phyloP scores from a whole-genome alignment of 2,329 filamentous ascomycete genomes.

The Monilinia polystroma region DNA sequence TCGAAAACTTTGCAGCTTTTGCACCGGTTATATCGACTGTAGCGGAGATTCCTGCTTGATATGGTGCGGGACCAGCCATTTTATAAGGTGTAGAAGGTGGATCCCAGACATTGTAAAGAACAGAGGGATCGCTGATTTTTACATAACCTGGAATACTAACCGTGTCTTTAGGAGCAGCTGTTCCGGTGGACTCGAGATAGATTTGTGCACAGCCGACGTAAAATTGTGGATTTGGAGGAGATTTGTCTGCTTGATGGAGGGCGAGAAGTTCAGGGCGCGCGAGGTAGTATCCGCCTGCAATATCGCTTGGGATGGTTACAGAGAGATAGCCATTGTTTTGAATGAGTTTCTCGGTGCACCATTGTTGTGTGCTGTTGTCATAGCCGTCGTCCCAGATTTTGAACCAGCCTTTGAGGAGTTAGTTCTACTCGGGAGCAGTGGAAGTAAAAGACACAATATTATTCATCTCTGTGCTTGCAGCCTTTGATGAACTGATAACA shows the following conservation, averaged over 20 bases:
- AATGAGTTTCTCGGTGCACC: slow-evolving; percentile 71
- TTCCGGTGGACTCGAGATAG: slow-evolving; percentile 54
- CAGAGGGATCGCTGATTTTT: slow-evolving; percentile 50
- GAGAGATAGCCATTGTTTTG: slow-evolving; percentile 62
- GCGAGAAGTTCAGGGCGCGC: slow-evolving; percentile 68
- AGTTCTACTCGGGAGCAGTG: background rate
- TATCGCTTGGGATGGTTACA: slow-evolving; percentile 58
- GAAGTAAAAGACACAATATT: background rate
- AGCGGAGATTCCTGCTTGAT: slow-evolving; percentile 26
- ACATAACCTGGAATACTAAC: slow-evolving; percentile 69
- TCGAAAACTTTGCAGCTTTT: slow-evolving; percentile 13
- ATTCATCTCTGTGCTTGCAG: background rate
- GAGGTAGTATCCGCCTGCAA: slow-evolving; percentile 68
- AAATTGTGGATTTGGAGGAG: slow-evolving; percentile 64
- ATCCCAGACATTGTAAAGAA: slow-evolving; percentile 65
- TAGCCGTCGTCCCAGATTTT: slow-evolving; percentile 74
- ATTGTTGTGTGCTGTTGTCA: slow-evolving; percentile 53
- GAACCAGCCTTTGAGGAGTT: slow-evolving; percentile 55
- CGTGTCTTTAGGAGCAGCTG: slow-evolving; percentile 50
- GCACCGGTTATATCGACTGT: background rate
- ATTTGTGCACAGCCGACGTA: slow-evolving; percentile 72
- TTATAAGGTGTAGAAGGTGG: slow-evolving; percentile 52
- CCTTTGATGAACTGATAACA: background rate
- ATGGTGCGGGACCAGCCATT: slow-evolving; percentile 54
- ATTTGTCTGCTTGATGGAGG: slow-evolving; percentile 59